These are phyloP conservation scores for Neonectria hederae DNA, from an alignment of 2,329 filamentous ascomycete species.

Conservation along the genomic window DNA sequence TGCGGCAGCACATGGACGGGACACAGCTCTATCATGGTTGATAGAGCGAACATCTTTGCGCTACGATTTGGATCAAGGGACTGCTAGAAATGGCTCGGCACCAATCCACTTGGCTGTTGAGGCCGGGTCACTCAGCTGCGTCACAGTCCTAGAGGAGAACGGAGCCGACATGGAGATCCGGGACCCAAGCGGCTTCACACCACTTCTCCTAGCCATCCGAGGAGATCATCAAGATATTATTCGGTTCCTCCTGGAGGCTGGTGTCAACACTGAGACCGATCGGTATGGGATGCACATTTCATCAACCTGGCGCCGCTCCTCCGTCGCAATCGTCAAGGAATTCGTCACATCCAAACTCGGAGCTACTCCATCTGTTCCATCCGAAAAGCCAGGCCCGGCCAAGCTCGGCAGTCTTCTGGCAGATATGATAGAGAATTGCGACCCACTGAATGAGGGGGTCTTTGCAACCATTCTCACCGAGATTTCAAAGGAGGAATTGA, in stretches of 20 bases:
- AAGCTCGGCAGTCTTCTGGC: slow-evolving; percentile 30
- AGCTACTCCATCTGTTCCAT: too few species aligned
- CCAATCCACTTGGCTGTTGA: slow-evolving; percentile 35
- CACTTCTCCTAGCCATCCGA: slow-evolving; percentile 29
- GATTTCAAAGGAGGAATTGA: slow-evolving; percentile 27
- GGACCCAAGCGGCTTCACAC: slow-evolving; percentile 31
- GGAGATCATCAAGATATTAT: slow-evolving; percentile 22
- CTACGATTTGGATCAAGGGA: slow-evolving; percentile 17
- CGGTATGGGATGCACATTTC: slow-evolving; percentile 14
- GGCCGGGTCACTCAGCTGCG: slow-evolving; percentile 29
- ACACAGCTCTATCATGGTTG: slow-evolving; percentile 26
- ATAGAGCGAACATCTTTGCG: slow-evolving; percentile 28
- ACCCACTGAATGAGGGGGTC: slow-evolving; percentile 1
- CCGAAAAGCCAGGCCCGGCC: background rate
- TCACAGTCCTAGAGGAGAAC: slow-evolving; percentile 24
- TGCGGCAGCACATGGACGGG: slow-evolving; percentile 28
- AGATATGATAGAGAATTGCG: slow-evolving; percentile 24
- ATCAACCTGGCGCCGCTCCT: slow-evolving; percentile 1
- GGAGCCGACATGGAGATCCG: slow-evolving; percentile 27
- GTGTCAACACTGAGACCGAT: slow-evolving; percentile 14
- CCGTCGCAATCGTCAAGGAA: slow-evolving; percentile 7
- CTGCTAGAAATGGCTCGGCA: slow-evolving; percentile 23
- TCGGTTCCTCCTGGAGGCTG: slow-evolving; percentile 25
- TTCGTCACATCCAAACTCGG: slow-evolving; percentile 7
- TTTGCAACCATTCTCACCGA: slow-evolving; percentile 28